A percentile compares a stretch with the other conserved stretches of the same genome.
These are phyloP conservation scores for Talaromyces sp. DNA, from an alignment of 2,329 filamentous ascomycete species.

Conservation along the genomic window DNA sequence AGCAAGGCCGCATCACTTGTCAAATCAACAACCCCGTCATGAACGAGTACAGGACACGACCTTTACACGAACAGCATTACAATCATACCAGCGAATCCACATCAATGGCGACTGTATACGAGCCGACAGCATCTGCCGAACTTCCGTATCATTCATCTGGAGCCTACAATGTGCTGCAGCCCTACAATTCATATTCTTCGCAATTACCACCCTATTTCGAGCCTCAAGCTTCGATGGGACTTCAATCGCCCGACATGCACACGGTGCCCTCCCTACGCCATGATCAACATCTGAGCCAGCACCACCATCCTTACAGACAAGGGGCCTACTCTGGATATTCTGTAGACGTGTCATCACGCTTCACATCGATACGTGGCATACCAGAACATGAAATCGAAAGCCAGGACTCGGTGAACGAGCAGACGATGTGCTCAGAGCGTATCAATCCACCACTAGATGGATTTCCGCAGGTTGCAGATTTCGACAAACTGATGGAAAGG, in stretches of 20 bases:
- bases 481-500: conserved; percentile 46
- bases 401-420: conserved; percentile 44
- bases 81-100: conserved; percentile 9
- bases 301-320: conserved; percentile 10
- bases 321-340: conserved; percentile 1
- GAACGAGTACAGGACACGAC: conserved; percentile 40
- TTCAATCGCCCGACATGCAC: conserved; percentile 13
- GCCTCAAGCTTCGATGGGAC: conserved; percentile 19
- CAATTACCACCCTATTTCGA: conserved; percentile 32
- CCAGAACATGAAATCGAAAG: conserved; percentile 42
- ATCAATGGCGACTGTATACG: conserved; percentile 32
- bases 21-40: conserved; percentile 25
- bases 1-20: neutral
- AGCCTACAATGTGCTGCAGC: conserved; percentile 30
- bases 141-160: conserved; percentile 29
- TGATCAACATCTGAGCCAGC: conserved; percentile 9
- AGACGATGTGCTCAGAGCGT: conserved; percentile 44
- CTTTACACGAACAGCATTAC: conserved; percentile 30
- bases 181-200: conserved; percentile 34
- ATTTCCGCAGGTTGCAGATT: conserved; percentile 45
- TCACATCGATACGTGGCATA: conserved; percentile 31
- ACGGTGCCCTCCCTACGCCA: conserved; percentile 10
- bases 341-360: neutral
- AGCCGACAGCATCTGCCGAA: conserved; percentile 30
- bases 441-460: conserved; percentile 42